Evolutionary conservation across 2,329 filamentous ascomycete genomes (phyloP).

Genomic region (Cladophialophora yegresii): DNA sequence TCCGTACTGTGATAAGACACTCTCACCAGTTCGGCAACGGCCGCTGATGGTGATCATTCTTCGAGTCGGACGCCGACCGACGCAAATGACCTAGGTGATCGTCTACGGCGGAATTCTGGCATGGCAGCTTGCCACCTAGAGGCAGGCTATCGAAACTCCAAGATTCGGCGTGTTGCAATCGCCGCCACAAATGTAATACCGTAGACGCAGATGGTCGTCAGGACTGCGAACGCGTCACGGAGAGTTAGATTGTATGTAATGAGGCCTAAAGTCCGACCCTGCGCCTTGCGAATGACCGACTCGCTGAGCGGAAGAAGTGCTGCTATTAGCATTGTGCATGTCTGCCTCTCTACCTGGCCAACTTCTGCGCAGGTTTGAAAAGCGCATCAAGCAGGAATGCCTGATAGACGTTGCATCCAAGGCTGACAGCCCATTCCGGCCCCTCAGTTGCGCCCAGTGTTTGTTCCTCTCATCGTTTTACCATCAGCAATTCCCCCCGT

Average conservation of each 20-base stretch:
- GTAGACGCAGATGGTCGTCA: neutral
- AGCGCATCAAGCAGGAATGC: neutral
- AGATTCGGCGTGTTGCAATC: neutral
- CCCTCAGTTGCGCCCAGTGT: neutral
- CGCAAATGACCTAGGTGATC: neutral
- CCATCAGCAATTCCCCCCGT: neutral
- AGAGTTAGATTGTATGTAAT: neutral
- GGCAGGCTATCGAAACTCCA: too few relatives aligned
- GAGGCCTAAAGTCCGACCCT: neutral
- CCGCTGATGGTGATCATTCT: neutral
- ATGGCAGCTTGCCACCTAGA: too few relatives aligned
- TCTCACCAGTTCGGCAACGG: neutral
- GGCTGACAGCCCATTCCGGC: constrained; percentile 17
- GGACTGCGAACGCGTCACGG: neutral
- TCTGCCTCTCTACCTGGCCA: neutral
- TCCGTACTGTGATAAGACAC: neutral
- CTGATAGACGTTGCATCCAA: constrained; percentile 23
- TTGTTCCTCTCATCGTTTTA: neutral
- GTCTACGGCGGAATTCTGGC: too few relatives aligned
- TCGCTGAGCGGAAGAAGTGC: neutral
- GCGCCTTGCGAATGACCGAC: neutral
- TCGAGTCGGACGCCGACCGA: neutral
- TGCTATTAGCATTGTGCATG: neutral
- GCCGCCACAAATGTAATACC: neutral
- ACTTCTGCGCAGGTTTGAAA: neutral